Base-by-base conservation (phyloP, 768 basidiomycete genomes). In the Mycena amicta region DNA sequence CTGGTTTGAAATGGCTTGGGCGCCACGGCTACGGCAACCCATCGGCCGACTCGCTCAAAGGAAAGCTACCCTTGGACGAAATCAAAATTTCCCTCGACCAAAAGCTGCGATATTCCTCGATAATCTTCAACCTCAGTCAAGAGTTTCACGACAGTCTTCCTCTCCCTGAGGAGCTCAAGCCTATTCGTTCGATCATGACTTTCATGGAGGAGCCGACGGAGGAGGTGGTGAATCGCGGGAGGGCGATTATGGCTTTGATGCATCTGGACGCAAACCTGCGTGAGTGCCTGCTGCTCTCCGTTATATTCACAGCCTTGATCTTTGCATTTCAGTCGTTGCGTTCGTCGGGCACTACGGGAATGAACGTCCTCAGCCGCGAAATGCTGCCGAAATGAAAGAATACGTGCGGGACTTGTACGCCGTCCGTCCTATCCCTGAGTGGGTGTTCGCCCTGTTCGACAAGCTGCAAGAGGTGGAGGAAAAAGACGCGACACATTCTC, bases 401-500 rank as follows among this genome's bases (percentile, higher is more conserved):
- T 61, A 61, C 40, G 57, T 50, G 11, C 40, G 20, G 30, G 43
- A 45, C 20, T 39, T 68, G 55, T 43, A 59, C 22, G 15, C 49
- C 11, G 37, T 55, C 43, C 22, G 53, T 26, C 70, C 71, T 5
- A 55, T 70, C 18, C 71, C 72, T 1, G 61, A 55, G 11, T 72
- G 71, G 71, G 51, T 65, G 4, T 67, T 62, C 15, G 47, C 61
- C 12, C 27, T 73, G 20, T 30, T 72, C 3, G 68, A 72, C 20
- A 49, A 70, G 26, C 65, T 74, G 18, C 58, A 68, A 26, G 67
- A 66, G 33, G 57, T 64, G n/a, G 60, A 68, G n/a, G 68, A 68
- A 39, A 37, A 55, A 20, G 55, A n/a, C 18, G 23, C 47, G 41
- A 22, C 22, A 8, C 33, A 37, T 11, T 50, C 55, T 5, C 6